Base-by-base conservation (phyloP, 139 green algal genomes). In the Volvox reticuliferus region DNA sequence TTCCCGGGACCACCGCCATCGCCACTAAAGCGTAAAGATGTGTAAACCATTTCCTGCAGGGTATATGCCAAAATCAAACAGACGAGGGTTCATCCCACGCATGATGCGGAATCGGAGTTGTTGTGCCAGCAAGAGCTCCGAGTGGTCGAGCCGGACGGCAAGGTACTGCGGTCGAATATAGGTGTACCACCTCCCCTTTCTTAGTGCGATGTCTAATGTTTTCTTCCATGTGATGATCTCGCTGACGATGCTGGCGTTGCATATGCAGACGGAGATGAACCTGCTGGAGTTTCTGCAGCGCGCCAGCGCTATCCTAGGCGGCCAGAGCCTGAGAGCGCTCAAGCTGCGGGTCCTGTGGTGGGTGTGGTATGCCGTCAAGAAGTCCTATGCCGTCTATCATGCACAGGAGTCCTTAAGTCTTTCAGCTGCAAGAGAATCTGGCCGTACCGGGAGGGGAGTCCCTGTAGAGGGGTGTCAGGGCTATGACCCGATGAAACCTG, bases 301-400 rank as follows among this genome's bases (percentile, higher is more conserved):
- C 28, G 30, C 84, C 0, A 73, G 84, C 24, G 67, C 24, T 5
- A 50, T 89, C 24, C 36, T 89, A 0, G 84, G 84, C 0, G 84
- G 84, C 24, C 26, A 37, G 12, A 37, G 17, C 35, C 36, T 89
- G 68, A 19, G 55, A 28, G 84, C 62, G 36, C 67, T 68, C 36
- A 20, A 44, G 17, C 12, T 89, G 14, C 68, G 84, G 3, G 26
- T 89, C 24, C 68, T 89, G 9, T 89, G 84, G 84, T 89, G 28
- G 67, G 84, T 61, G 44, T 55, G 44, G 44, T 55, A 55, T 55
- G 44, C 44, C n/a, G n/a, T n/a, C n/a, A n/a, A n/a, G n/a, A n/a
- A n/a, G n/a, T n/a, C n/a, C n/a, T n/a, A n/a, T n/a, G n/a, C n/a
- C n/a, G n/a, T n/a, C n/a, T n/a, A n/a, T n/a, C n/a, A n/a, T n/a